Percentiles rank a stretch among this genome's conserved stretches.
These are phyloP conservation scores for Acrodontium crateriforme DNA, from an alignment of 2,329 filamentous ascomycete genomes.

Conservation along the genomic window DNA sequence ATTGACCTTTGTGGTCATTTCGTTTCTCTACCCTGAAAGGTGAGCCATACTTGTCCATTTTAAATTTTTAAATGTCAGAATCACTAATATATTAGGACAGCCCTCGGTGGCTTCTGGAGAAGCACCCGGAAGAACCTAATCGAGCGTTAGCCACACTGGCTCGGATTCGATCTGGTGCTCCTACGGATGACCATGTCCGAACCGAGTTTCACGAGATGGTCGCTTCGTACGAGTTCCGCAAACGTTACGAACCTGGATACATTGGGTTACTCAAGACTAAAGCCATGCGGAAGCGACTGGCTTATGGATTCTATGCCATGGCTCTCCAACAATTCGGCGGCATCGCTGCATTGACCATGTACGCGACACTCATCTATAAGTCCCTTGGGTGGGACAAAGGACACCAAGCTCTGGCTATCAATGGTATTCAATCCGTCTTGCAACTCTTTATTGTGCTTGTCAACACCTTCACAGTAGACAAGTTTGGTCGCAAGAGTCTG, in stretches of 20 bases:
- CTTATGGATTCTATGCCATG: conserved; percentile 25
- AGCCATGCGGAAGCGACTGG: conserved; percentile 24
- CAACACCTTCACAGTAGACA: conserved; percentile 28
- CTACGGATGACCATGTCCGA: conserved; percentile 19
- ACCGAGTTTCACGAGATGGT: conserved; percentile 27
- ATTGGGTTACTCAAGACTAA: conserved; percentile 20
- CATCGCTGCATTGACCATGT: conserved; percentile 23
- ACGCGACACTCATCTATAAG: conserved; percentile 27
- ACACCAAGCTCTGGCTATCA: conserved; percentile 25
- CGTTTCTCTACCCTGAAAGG: conserved; percentile 27
- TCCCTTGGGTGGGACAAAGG: conserved; percentile 26
- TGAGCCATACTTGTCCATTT: conserved; percentile 1
- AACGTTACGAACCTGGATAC: conserved; percentile 21
- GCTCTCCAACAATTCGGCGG: conserved; percentile 14
- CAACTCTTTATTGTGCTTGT: conserved; percentile 27
- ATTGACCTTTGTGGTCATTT: conserved; percentile 22
- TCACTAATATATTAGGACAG: conserved; percentile 3
- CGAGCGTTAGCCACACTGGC: too few species aligned
- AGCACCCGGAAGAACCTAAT: conserved; percentile 13
- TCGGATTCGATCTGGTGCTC: conserved; percentile 20
- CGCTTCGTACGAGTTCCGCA: conserved; percentile 22
- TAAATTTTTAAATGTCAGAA: background rate
- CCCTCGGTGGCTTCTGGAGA: conserved; percentile 20
- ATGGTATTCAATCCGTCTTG: conserved; percentile 26
- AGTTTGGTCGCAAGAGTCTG: conserved; percentile 23